Percentiles rank a stretch among this genome's conserved stretches.
Evolutionary conservation across 148 eudicot genomes (phyloP).

Genomic region (Rhododendron griersonianum): DNA sequence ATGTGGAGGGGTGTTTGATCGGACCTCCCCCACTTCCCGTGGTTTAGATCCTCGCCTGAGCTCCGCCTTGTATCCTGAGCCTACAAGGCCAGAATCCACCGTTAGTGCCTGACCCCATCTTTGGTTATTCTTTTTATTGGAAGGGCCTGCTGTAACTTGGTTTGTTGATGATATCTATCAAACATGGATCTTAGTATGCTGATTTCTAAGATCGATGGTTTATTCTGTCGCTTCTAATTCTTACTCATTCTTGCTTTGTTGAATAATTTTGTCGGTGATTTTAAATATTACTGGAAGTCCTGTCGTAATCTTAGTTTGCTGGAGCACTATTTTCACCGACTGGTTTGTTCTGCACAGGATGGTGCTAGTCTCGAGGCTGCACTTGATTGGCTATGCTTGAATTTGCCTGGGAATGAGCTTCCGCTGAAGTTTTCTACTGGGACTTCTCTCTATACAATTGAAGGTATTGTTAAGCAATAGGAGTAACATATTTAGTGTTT

Average conservation of each 20-base stretch:
- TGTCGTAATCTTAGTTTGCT: neutral
- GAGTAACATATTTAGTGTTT: too few relatives aligned
- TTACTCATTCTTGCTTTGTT: neutral
- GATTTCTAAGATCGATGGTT: neutral
- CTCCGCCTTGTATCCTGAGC: too few relatives aligned
- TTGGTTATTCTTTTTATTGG: neutral
- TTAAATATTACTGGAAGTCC: neutral
- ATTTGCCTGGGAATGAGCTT: too few relatives aligned
- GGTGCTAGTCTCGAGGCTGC: slow-evolving; percentile 79
- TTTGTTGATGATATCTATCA: neutral
- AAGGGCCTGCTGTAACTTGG: neutral
- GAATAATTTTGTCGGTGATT: neutral
- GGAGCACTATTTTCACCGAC: neutral
- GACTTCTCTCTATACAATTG: too few relatives aligned
- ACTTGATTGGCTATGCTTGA: too few relatives aligned
- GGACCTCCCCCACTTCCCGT: too few relatives aligned
- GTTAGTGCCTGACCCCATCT: too few relatives aligned
- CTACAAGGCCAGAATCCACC: too few relatives aligned
- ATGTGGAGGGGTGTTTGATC: too few relatives aligned
- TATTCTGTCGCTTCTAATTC: neutral
- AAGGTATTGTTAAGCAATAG: too few relatives aligned
- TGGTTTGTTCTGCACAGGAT: slow-evolving; percentile 44
- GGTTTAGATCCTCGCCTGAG: too few relatives aligned
- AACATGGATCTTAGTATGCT: neutral
- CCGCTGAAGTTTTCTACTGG: too few relatives aligned